phyloP scores from a whole-genome alignment of 805 yeast genomes.

The Sugiyamaella marilandica region DNA sequence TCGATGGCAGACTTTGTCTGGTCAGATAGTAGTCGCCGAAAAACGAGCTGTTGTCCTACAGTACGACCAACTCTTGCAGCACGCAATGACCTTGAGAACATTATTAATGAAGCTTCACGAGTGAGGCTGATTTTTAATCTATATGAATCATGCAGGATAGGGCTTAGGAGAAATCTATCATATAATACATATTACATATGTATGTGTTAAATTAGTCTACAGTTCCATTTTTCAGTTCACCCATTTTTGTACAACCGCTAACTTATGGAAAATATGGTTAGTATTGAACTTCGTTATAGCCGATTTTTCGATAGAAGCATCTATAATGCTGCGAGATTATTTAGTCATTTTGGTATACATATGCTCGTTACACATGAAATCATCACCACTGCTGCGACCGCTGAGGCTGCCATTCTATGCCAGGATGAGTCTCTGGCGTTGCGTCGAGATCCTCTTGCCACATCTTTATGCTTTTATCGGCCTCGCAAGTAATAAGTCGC shows the following conservation, averaged over 20 bases:
- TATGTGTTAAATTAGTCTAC: too few species aligned
- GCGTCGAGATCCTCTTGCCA: constrained; percentile 47
- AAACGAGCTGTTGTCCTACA: background rate
- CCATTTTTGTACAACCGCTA: too few species aligned
- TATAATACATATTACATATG: too few species aligned
- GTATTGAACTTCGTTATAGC: too few species aligned
- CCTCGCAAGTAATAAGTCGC: constrained; percentile 78
- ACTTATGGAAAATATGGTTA: too few species aligned
- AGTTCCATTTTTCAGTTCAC: too few species aligned
- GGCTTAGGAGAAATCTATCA: too few species aligned
- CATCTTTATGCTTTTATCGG: constrained; percentile 70
- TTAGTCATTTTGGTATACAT: too few species aligned
- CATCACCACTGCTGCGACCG: background rate
- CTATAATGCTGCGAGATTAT: too few species aligned
- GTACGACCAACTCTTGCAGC: background rate
- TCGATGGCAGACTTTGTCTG: constrained; percentile 83
- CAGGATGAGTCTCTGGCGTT: constrained; percentile 36
- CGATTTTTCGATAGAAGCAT: too few species aligned
- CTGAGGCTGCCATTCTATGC: constrained; percentile 34
- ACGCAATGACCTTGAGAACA: constrained; percentile 4
- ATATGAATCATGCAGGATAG: too few species aligned
- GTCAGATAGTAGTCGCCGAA: constrained; percentile 54
- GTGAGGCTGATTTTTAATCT: too few species aligned
- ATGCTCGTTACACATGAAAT: background rate
- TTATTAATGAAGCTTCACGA: background rate